Conservation (phyloP, 192 early-diverging fungal genomes). For the Thamnidium elegans region DNA sequence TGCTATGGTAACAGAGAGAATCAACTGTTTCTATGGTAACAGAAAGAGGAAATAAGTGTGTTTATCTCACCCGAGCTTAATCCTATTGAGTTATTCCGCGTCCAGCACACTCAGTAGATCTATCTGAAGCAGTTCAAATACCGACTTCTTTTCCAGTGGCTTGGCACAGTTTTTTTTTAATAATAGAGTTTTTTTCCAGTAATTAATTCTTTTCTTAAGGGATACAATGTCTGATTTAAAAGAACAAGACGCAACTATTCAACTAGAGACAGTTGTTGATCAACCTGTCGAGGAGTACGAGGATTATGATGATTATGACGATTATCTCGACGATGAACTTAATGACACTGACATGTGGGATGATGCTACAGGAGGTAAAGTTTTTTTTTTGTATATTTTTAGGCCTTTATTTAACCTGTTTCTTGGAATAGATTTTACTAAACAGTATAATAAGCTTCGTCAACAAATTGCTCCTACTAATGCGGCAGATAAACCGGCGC, state of each 20-base stretch:
- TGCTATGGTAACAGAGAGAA: no score
- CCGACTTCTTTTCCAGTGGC: background rate
- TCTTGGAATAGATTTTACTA: constrained; percentile 76
- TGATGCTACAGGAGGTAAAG: constrained; percentile 64
- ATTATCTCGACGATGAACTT: constrained; percentile 65
- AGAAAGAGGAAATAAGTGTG: no score
- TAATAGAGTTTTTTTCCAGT: background rate
- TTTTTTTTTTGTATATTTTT: background rate
- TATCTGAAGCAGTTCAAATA: no score
- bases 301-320: constrained; percentile 56
- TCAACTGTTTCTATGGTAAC: no score
- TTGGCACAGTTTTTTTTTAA: background rate
- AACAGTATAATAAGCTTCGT: constrained; percentile 84
- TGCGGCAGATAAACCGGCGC: constrained; percentile 21
- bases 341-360: constrained; percentile 81
- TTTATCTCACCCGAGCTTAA: no score
- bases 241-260: no score
- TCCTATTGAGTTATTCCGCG: no score
- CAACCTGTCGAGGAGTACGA: constrained; percentile 32
- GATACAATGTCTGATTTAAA: background rate
- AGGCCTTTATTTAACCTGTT: constrained; percentile 6
- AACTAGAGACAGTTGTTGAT: background rate
- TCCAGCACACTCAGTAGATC: no score
- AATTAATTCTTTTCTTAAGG: background rate
- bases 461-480: constrained; percentile 53